Conservation (phyloP, 108 stramenopile species). For the Ochromonas danica region DNA sequence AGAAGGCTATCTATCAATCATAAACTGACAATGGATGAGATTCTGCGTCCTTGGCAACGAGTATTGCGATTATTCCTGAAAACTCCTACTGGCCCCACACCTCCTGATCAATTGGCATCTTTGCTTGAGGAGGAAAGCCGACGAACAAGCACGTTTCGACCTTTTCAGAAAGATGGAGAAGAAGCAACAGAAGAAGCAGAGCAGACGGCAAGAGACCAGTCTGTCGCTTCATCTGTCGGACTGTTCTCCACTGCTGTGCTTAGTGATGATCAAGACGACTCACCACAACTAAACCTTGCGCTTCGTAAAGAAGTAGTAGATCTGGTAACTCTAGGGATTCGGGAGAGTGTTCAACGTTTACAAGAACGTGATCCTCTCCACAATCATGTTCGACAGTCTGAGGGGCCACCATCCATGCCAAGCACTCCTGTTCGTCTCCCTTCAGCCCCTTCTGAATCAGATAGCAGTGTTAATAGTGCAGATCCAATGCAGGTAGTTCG, state of each 20-base stretch:
- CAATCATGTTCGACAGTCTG: too few species aligned
- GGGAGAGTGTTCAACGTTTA: not conserved
- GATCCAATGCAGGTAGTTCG: too few species aligned
- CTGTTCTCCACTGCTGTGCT: not conserved
- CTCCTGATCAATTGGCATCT: not conserved
- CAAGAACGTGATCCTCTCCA: not conserved
- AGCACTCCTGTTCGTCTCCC: too few species aligned
- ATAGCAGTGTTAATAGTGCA: too few species aligned
- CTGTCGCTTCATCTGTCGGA: not conserved
- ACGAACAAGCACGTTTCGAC: not conserved
- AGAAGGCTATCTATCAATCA: too few species aligned
- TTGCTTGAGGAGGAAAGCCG: not conserved
- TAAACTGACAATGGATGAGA: too few species aligned
- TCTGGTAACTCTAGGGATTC: slow-evolving; percentile 3
- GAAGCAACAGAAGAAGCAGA: not conserved
- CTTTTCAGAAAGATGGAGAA: too few species aligned
- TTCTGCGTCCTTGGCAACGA: too few species aligned
- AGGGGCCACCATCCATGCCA: too few species aligned
- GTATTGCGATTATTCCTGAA: too few species aligned
- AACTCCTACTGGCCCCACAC: not conserved
- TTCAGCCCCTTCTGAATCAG: too few species aligned
- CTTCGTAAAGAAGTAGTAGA: not conserved
- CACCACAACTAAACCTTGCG: slow-evolving; percentile 32
- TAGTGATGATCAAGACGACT: not conserved
- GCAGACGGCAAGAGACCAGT: too few species aligned